Base-by-base conservation (phyloP, 352 stramenopile species). In the Hyaloperonospora arabidopsidis region DNA sequence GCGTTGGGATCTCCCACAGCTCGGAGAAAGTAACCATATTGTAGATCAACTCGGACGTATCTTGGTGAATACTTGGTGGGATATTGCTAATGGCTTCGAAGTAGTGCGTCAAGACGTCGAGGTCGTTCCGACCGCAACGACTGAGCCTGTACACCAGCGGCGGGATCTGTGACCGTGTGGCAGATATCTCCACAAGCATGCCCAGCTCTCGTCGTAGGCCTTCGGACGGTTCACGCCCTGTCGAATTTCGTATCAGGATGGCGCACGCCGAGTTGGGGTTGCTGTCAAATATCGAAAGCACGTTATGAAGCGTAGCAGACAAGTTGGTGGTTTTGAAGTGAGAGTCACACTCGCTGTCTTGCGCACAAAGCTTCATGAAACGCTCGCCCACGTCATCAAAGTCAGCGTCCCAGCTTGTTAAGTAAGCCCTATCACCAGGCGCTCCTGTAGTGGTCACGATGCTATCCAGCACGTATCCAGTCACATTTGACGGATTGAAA, bases 21-120 rank as follows among this genome's bases (percentile, higher is more conserved):
- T 84, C 73, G 0, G 68, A 80, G 45, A 70, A 74, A 4, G 72
- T 63, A n/a, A 84, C 61, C 22, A 79, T 52, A 32, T 84, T 60
- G 54, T 81, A 78, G 7, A 79, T 56, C 14, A 81, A 51, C 10
- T 17, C 5, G 2, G 10, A 39, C 1, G 36, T 65, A 0, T 60
- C 52, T 14, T 65, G 15, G 1, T 21, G n/a, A n/a, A n/a, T n/a
- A n/a, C n/a, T n/a, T n/a, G n/a, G n/a, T n/a, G n/a, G n/a, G n/a
- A n/a, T n/a, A n/a, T n/a, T n/a, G n/a, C n/a, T n/a, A n/a, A n/a
- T n/a, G n/a, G n/a, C n/a, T 11, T 49, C 57, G 23, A 72, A 61
- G 11, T 68, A 67, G 36, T 63, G 41, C 7, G 36, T 55, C 18
- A 79, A 41, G 0, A 76, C 54, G 0, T 40, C 21, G 1, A 64